phyloP scores from a whole-genome alignment of 1,284 basidiomycete species.

The Anthracocystis setariae region DNA sequence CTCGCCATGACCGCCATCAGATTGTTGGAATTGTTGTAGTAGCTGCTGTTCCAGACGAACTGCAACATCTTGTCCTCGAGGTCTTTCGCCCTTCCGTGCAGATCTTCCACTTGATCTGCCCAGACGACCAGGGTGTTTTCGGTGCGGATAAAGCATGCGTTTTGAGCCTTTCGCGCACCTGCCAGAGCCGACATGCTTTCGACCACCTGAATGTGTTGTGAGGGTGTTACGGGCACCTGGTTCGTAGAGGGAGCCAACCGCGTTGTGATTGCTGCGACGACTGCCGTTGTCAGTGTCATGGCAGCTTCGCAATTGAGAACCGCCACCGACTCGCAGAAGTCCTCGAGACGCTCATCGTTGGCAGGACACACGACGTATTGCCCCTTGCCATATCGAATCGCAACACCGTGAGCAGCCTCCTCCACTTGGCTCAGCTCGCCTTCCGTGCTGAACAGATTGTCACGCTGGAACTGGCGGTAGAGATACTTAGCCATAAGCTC shows the following conservation, averaged over 20 bases:
- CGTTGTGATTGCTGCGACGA: constrained; percentile 77
- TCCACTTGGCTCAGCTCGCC: constrained; percentile 19
- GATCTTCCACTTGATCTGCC: constrained; percentile 75
- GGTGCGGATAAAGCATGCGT: constrained; percentile 82
- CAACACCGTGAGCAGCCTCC: no score
- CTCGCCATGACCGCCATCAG: no score
- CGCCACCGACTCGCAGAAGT: constrained; percentile 71
- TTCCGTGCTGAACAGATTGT: constrained; percentile 32
- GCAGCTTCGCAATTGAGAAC: constrained; percentile 81
- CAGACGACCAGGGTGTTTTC: constrained; percentile 80
- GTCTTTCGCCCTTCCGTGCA: constrained; percentile 68
- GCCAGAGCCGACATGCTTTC: constrained; percentile 75
- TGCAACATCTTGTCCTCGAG: constrained; percentile 82
- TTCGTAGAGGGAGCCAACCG: constrained; percentile 64
- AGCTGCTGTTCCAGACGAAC: constrained; percentile 74
- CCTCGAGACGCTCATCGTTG: constrained; percentile 18
- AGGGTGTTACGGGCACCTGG: constrained; percentile 50
- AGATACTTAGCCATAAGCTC: constrained; percentile 47
- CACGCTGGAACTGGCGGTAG: constrained; percentile 25
- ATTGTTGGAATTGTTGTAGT: constrained; percentile 21
- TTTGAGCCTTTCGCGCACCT: constrained; percentile 81
- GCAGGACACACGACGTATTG: constrained; percentile 47
- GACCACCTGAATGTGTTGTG: constrained; percentile 49
- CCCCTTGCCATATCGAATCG: constrained; percentile 46
- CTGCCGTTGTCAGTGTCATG: constrained; percentile 80